Base-by-base conservation (phyloP, 768 basidiomycete genomes). In the Tricholoma furcatifolium region DNA sequence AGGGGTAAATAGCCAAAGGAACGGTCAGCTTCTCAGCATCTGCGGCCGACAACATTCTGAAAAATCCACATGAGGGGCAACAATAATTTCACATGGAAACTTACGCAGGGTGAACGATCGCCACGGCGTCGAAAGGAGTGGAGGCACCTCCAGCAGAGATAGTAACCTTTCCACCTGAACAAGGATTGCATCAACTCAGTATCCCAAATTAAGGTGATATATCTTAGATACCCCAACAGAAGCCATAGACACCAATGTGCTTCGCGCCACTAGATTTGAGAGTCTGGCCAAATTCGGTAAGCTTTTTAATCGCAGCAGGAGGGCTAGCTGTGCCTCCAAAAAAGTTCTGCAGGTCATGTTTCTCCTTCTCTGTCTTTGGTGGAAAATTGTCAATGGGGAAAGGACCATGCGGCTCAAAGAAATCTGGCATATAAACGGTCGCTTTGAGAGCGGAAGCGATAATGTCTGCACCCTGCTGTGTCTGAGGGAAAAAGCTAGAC, bases 341-440 rank as follows among this genome's bases (percentile, higher is more conserved):
- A 69, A 85, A 87, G 40, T 72, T 71, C 60, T 83, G 78, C 17
- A 85, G 62, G 42, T 73, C 76, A 10, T 67, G 65, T 63, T 82
- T 80, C 43, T 80, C 75, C 59, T 78, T 68, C 40, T 79, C 76
- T 2, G 76, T 76, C 57, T 74, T 72, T 7, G 83, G 82, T 4
- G 84, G 84, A 64, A 76, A 83, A 47, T 75, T 70, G 18, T 74
- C 74, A 6, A 66, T 48, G 2, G 80, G 73, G 61, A 77, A 83
- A 2, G 84, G 74, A 35, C 66, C 64, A 24, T 77, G 66, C 8
- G 77, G 77, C 58, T 81, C 77, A 65, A 85, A 84, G 60, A 86
- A 82, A 64, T 86, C 84, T 23, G 84, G 85, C 80, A 86, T 83
- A 63, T 81, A 76, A 34, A 87, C 80, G 21, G 74, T 78, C 17